Evolutionary conservation across 768 basidiomycete genomes (phyloP).

Genomic region (Auricularia sp.): DNA sequence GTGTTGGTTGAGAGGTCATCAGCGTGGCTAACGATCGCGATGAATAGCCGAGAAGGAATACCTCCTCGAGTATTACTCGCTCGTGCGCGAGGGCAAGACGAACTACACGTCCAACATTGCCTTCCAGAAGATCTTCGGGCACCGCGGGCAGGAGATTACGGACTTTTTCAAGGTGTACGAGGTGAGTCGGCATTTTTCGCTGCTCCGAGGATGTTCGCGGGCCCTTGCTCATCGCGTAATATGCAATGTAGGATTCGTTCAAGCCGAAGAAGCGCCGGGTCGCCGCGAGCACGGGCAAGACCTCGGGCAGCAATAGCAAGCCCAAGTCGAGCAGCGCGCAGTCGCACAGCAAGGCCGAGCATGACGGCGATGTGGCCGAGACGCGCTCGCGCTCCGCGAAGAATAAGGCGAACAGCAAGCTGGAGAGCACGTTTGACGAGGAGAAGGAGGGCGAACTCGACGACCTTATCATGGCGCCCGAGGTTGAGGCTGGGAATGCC

Average conservation of each 20-base stretch:
- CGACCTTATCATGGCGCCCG: too few relatives aligned
- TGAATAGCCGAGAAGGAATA: slow-evolving; percentile 20
- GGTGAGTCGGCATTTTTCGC: background rate
- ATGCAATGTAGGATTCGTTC: background rate
- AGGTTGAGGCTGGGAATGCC: too few relatives aligned
- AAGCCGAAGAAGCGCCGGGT: background rate
- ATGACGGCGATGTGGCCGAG: too few relatives aligned
- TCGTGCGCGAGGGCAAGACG: slow-evolving; percentile 24
- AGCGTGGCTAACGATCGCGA: background rate
- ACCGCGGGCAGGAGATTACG: background rate
- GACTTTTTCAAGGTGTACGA: background rate
- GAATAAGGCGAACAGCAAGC: too few relatives aligned
- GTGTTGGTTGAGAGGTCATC: background rate
- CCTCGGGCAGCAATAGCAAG: too few relatives aligned
- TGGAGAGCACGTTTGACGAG: too few relatives aligned
- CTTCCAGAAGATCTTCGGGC: slow-evolving; percentile 15
- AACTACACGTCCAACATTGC: slow-evolving; percentile 15
- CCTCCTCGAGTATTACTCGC: slow-evolving; percentile 22
- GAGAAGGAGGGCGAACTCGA: too few relatives aligned
- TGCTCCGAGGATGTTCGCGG: too few relatives aligned
- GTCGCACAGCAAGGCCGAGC: too few relatives aligned
- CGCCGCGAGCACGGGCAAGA: background rate
- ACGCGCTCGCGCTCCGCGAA: too few relatives aligned
- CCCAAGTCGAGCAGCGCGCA: too few relatives aligned
- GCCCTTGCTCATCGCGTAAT: too few relatives aligned